Evolutionary conservation across 2,329 filamentous ascomycete genomes (phyloP).

Genomic region (Stemphylium beticola): DNA sequence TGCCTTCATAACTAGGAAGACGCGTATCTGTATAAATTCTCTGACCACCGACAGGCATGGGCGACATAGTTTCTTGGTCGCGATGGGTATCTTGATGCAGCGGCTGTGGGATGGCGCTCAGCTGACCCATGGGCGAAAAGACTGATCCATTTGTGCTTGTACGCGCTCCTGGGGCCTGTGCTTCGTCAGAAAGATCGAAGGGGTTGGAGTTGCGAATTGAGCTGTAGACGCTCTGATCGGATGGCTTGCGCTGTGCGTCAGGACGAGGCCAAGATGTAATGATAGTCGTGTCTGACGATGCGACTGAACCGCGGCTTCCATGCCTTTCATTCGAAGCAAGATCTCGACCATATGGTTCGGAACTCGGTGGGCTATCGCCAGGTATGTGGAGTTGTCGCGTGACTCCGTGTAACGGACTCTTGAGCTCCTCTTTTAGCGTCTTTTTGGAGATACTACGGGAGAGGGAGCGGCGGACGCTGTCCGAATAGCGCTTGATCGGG

Average conservation of each 20-base stretch:
- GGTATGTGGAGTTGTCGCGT: constrained; percentile 24
- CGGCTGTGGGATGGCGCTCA: constrained; percentile 29
- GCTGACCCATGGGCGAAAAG: constrained; percentile 23
- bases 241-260: constrained; percentile 9
- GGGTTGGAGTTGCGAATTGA: constrained; percentile 25
- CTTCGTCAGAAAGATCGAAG: constrained; percentile 2
- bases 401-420: constrained; percentile 30
- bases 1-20: constrained; percentile 35
- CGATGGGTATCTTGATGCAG: constrained; percentile 4
- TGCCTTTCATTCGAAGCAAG: background rate
- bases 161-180: background rate
- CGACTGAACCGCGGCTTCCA: background rate
- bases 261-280: constrained; percentile 12
- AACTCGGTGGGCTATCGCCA: constrained; percentile 4
- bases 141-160: constrained; percentile 2
- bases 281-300: constrained; percentile 2
- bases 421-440: constrained; percentile 18
- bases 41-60: background rate
- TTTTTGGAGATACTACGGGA: constrained; percentile 15
- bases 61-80: background rate
- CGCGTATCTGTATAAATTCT: constrained; percentile 11
- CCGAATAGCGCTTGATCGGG: constrained; percentile 28
- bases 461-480: constrained; percentile 25
- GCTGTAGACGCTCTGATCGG: constrained; percentile 24
- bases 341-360: background rate